Evolutionary conservation across 176 grass and related monocot genomes (phyloP), one percentile per base, ranked within the genome.

Genomic region (Carex kokanica): DNA sequence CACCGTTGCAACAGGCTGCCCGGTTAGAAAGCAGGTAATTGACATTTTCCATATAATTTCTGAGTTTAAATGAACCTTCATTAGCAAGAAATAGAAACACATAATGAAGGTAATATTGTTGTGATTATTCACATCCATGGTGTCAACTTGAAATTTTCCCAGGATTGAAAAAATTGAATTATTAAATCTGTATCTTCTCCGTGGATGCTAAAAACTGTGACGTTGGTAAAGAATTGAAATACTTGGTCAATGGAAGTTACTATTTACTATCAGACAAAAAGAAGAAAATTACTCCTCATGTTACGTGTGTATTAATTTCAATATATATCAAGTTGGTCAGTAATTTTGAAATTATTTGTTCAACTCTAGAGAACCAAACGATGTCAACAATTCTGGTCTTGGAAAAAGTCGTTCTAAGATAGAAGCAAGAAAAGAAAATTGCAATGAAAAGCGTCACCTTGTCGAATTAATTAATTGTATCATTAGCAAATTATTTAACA

Each of bases 1-100:
- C 86, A 98, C 95, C 18, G 90, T 93, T 38, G 84, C 85, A 41
- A 40, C 81, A 43, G 92, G 83, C 54, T 94, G 95, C 78, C 95
- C 92, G 2, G 95, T 98, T 36, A 88, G 92, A 52, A 98, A 98
- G 62, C 95, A 98, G 95, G 95, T 97, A 89, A 47, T 3, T 65
- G 31, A 60, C 38, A 82, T 66, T 67, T 34, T 79, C 45, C 27
- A 84, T 43, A 32, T 60, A 23, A 53, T 70, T 63, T 63, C 29
- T 7, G 4, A 65, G 21, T 18, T 47, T 64, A 38, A 45, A 6
- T 23, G 10, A 21, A 24, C 11, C 23, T 54, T 53, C 18, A 29
- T 75, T 23, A 75, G 23, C 47, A 8, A 53, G 13, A 0, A 53
- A 53, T 0, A 8, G 2, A 31, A 2, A 15, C 7, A 16, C 12